phyloP scores from a whole-genome alignment of 2,329 filamentous ascomycete species.

The Gremmenia infestans region DNA sequence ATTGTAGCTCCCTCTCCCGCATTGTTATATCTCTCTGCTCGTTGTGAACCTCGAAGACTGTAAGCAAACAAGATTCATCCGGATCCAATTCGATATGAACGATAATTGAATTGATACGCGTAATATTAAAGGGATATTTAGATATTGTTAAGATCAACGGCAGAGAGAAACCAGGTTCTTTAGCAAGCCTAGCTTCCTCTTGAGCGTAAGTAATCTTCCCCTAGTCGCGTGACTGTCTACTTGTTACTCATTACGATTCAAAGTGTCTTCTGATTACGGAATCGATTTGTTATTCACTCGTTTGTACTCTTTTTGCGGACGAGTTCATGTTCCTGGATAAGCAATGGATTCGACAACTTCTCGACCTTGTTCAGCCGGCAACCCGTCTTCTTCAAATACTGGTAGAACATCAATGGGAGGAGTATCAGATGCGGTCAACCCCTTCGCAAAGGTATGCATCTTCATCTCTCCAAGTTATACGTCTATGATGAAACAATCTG shows the following conservation, averaged over 20 bases:
- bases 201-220: neutral
- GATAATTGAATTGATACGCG: neutral
- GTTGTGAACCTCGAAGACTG: neutral
- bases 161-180: neutral
- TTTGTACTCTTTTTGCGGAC: neutral
- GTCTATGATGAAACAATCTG: slow-evolving; percentile 50
- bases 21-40: neutral
- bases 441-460: neutral
- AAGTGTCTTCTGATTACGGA: too few relatives aligned
- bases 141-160: neutral
- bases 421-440: neutral
- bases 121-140: neutral
- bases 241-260: too few relatives aligned
- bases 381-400: neutral
- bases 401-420: neutral
- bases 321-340: neutral
- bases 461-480: neutral
- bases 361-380: neutral
- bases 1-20: neutral
- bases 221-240: too few relatives aligned
- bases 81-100: neutral
- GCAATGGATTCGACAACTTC: slow-evolving; percentile 4
- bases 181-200: neutral
- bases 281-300: too few relatives aligned
- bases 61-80: neutral